Evolutionary conservation across 805 yeast species (phyloP).

Genomic region (Priceomyces medius): DNA sequence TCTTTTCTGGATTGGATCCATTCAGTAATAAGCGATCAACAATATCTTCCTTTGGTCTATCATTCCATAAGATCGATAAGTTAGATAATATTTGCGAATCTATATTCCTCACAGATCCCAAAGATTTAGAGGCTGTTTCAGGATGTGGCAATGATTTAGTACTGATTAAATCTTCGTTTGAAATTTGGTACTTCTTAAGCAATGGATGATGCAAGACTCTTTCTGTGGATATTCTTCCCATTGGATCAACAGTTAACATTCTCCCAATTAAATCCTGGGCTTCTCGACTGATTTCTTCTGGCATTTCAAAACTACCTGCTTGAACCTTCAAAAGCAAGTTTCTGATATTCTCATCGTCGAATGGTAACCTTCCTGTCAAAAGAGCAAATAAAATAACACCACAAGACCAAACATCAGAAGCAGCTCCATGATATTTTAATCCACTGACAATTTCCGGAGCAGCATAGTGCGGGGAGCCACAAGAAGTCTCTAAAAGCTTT

Average conservation of each 20-base stretch:
- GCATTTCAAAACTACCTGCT: constrained; percentile 83
- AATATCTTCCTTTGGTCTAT: constrained; percentile 44
- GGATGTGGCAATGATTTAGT: constrained; percentile 54
- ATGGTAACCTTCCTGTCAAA: constrained; percentile 92
- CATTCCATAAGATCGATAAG: constrained; percentile 58
- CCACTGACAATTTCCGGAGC: constrained; percentile 98
- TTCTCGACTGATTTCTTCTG: constrained; percentile 71
- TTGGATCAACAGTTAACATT: constrained; percentile 84
- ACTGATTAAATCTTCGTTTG: constrained; percentile 44
- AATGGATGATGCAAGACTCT: constrained; percentile 81
- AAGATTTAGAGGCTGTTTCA: constrained; percentile 50
- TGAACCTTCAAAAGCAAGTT: constrained; percentile 86
- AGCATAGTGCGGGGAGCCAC: constrained; percentile 98
- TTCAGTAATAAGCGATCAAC: constrained; percentile 33
- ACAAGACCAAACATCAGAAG: constrained; percentile 97
- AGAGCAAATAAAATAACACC: constrained; percentile 93
- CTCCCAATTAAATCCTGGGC: constrained; percentile 81
- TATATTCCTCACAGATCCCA: constrained; percentile 46
- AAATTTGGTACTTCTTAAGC: constrained; percentile 52
- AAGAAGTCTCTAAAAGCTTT: constrained; percentile 84
- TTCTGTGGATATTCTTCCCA: constrained; percentile 71
- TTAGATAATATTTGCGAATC: constrained; percentile 55
- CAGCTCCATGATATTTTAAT: constrained; percentile 91
- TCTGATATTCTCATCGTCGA: constrained; percentile 94
- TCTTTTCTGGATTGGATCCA: constrained; percentile 46